These are phyloP conservation scores for Sporothrix pallida DNA, from an alignment of 2,329 filamentous ascomycete species.

Conservation along the genomic window DNA sequence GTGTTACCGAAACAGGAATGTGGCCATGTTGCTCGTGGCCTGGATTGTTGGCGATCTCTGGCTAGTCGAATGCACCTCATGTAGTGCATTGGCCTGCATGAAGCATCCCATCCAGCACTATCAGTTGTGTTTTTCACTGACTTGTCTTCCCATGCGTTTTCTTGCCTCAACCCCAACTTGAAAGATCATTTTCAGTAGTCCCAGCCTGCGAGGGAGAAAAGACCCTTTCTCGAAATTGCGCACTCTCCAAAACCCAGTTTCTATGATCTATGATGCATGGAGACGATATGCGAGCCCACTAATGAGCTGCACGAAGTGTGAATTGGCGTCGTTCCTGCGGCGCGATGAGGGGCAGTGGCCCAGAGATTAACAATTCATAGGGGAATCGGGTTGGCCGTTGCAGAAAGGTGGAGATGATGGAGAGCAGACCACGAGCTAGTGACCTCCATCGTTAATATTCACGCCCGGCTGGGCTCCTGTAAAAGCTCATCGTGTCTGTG, in stretches of 20 bases:
- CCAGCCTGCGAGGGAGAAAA: no score
- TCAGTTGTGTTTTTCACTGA: neutral
- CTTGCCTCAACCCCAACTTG: neutral
- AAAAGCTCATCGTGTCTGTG: neutral
- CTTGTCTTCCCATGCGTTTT: neutral
- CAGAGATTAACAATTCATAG: neutral
- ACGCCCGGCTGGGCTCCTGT: constrained; percentile 8
- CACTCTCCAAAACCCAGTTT: neutral
- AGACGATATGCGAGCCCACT: neutral
- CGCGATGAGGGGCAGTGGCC: neutral
- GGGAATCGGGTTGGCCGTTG: constrained; percentile 7
- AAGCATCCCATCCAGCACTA: neutral
- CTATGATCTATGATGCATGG: neutral
- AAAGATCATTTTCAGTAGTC: neutral
- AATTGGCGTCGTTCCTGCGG: neutral
- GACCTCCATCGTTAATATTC: neutral
- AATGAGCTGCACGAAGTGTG: neutral
- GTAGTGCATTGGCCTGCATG: neutral
- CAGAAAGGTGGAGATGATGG: constrained; percentile 22
- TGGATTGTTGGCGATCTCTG: constrained; percentile 4
- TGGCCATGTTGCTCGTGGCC: neutral
- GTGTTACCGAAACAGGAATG: constrained; percentile 13
- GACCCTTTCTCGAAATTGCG: neutral
- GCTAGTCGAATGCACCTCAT: constrained; percentile 1
- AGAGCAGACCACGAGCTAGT: neutral